phyloP scores from a whole-genome alignment of 1,284 basidiomycete species.

The Porodaedalea pini region DNA sequence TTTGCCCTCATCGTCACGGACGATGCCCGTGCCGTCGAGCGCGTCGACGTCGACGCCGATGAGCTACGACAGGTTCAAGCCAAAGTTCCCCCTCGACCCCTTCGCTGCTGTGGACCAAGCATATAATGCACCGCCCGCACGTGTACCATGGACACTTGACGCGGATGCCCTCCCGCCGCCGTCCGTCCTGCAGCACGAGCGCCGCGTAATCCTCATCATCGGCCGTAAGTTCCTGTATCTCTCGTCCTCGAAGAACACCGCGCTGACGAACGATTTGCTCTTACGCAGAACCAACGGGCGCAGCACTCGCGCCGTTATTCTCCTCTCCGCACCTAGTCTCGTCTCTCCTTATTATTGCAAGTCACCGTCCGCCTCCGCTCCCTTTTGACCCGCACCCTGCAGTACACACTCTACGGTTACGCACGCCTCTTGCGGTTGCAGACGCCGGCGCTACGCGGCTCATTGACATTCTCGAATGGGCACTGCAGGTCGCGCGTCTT shows the following conservation, averaged over 20 bases:
- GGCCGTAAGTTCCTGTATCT: constrained; percentile 37
- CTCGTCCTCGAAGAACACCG: background rate
- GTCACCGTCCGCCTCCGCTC: constrained; percentile 41
- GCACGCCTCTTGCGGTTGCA: constrained; percentile 40
- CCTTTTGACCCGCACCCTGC: constrained; percentile 34
- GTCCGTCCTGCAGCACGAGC: constrained; percentile 27
- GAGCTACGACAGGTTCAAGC: constrained; percentile 42
- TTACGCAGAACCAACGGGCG: constrained; percentile 34
- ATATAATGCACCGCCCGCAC: constrained; percentile 21
- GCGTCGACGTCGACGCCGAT: constrained; percentile 4
- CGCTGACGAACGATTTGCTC: background rate
- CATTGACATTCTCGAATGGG: constrained; percentile 49
- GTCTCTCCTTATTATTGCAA: constrained; percentile 48
- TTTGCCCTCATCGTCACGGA: background rate
- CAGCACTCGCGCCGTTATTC: constrained; percentile 44
- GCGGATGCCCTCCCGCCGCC: constrained; percentile 28
- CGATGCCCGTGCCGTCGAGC: background rate
- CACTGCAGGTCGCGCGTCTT: constrained; percentile 44
- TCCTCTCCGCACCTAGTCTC: constrained; percentile 41
- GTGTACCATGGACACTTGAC: constrained; percentile 37
- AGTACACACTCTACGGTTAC: constrained; percentile 45
- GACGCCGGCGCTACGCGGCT: constrained; percentile 47
- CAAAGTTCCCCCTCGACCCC: constrained; percentile 48
- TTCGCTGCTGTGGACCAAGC: constrained; percentile 32
- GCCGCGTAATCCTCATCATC: constrained; percentile 47